phyloP scores from a whole-genome alignment of 1,284 basidiomycete species.

The Tetrapyrgos nigripes region DNA sequence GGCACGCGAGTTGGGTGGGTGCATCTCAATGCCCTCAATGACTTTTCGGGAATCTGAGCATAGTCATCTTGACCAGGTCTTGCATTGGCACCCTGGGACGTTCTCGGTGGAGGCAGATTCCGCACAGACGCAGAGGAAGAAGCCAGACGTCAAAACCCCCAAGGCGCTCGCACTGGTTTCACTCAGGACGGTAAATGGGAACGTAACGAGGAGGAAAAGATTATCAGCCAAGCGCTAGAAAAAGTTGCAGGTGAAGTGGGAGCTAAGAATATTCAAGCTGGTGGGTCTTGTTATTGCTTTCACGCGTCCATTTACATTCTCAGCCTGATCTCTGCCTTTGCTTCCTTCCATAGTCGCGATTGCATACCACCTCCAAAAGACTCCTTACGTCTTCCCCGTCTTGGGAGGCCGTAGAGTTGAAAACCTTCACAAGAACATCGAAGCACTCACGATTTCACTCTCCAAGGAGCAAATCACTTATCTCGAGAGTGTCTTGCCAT shows the following conservation, averaged over 20 bases:
- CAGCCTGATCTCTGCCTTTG: neutral
- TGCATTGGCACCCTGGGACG: slow-evolving; percentile 3
- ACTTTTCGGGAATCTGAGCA: neutral
- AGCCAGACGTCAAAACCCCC: slow-evolving; percentile 2
- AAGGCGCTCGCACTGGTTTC: slow-evolving; percentile 22
- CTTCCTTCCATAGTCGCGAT: slow-evolving; percentile 1
- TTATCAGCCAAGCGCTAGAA: slow-evolving; percentile 22
- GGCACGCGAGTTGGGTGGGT: slow-evolving; percentile 7
- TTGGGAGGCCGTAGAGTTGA: slow-evolving; percentile 11
- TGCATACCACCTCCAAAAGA: slow-evolving; percentile 14
- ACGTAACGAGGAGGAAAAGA: slow-evolving; percentile 27
- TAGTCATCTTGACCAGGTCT: neutral
- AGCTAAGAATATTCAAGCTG: neutral
- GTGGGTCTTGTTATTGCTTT: neutral
- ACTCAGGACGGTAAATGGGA: slow-evolving; percentile 21
- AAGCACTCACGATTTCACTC: slow-evolving; percentile 9
- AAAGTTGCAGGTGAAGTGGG: slow-evolving; percentile 12
- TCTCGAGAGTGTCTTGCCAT: slow-evolving; percentile 3
- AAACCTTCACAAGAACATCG: slow-evolving; percentile 8
- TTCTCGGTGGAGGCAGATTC: neutral
- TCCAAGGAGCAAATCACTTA: slow-evolving; percentile 8
- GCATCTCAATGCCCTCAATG: neutral
- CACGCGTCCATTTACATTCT: neutral
- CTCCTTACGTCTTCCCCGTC: slow-evolving; percentile 10
- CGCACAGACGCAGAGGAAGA: slow-evolving; percentile 5